Percentiles rank a stretch among this genome's conserved stretches.
Conservation (phyloP, 1,284 basidiomycete species). For the Leccinum subrobustum region DNA sequence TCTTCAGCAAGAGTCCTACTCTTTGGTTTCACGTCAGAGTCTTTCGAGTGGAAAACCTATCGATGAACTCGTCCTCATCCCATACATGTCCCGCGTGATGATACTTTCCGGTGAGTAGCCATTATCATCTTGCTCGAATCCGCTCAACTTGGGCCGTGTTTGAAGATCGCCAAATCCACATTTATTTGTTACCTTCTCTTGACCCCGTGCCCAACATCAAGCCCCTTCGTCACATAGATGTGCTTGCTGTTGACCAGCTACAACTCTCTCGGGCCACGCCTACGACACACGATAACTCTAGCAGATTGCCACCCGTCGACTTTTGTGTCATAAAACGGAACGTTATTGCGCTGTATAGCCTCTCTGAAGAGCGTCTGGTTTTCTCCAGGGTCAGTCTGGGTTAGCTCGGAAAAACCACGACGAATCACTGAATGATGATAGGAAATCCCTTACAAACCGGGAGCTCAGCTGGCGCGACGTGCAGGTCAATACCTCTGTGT, state of each 20-base stretch:
- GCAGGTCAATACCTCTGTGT: constrained; percentile 70
- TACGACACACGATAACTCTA: constrained; percentile 38
- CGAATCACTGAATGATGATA: constrained; percentile 47
- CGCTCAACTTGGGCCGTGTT: not conserved
- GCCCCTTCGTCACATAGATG: constrained; percentile 75
- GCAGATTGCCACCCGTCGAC: constrained; percentile 58
- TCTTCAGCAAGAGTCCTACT: constrained; percentile 60
- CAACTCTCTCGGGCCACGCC: constrained; percentile 59
- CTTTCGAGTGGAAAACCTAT: constrained; percentile 64
- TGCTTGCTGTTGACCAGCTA: constrained; percentile 79
- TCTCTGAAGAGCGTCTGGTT: constrained; percentile 31
- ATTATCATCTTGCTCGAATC: not conserved
- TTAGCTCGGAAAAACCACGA: constrained; percentile 37
- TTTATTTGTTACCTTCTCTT: constrained; percentile 78
- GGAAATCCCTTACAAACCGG: constrained; percentile 79
- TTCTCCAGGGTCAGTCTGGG: constrained; percentile 30
- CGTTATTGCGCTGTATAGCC: constrained; percentile 64
- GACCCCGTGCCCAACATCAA: constrained; percentile 70
- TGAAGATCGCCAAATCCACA: constrained; percentile 74
- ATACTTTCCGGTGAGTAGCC: constrained; percentile 62
- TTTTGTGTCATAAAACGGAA: constrained; percentile 77
- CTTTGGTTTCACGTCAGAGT: constrained; percentile 63
- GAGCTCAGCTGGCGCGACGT: constrained; percentile 62
- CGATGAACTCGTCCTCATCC: constrained; percentile 75
- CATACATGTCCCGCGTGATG: constrained; percentile 68